Evolutionary conservation across 2,329 filamentous ascomycete species (phyloP), one percentile per base, ranked within the genome.

Genomic region (Sclerotinia borealis): DNA sequence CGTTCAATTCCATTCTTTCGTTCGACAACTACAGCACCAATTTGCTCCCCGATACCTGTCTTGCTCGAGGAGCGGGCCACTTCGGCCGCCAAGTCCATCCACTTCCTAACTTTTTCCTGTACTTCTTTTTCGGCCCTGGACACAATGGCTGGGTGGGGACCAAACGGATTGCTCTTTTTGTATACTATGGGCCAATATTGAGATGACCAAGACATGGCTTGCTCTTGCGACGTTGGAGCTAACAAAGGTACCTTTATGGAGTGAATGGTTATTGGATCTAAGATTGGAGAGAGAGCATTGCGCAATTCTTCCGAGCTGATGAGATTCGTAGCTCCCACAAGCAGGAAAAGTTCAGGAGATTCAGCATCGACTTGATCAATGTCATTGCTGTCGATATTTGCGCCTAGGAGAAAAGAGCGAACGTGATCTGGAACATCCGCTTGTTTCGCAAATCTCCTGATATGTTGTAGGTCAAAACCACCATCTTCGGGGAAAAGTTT

Each of bases 111-210:
- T 67, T 89, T 83, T 51, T 81, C 77, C 63, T 82, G 81, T 59
- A 96, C 84, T 65, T 91, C 87, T 15, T 86, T 83, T 45, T 88
- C 87, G 34, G 88, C 86, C 64, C 88, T 85, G 48, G 83, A 79
- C 63, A 93, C 85, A 73, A 90, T 84, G 71, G 86, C 85, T 66
- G 91, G 91, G 73, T 96, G 91, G 22, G 91, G 91, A 4, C 91
- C 91, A 64, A 93, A 90, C 2, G 91, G 91, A 72, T 95, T 95
- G 68, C 89, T 93, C 78, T 92, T 92, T 67, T 91, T 88, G 77
- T 95, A 96, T 55, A 93, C 85, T 1, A 88, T 89, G 15, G 91
- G 91, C 91, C 91, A 96, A 75, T 91, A 93, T 69, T 87, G 82
- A 39, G 83, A 79, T 31, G 86, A 88, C 90, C 90, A 95, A 73